These are phyloP conservation scores for Plasmodium yoelii DNA, from an alignment of 169 alveolate species.

Conservation along the genomic window DNA sequence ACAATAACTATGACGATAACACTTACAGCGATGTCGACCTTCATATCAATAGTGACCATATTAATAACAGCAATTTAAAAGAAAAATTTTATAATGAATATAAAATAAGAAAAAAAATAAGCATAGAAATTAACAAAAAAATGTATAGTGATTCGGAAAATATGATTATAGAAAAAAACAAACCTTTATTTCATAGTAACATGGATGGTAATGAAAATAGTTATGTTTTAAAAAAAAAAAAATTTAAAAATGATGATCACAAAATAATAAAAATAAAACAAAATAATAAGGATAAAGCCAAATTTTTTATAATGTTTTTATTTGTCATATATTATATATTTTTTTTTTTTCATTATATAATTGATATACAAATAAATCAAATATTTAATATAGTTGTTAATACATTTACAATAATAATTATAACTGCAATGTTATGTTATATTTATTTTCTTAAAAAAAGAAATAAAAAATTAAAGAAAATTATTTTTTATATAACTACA, in stretches of 20 bases:
- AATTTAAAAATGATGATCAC: constrained; percentile 60
- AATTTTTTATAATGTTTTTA: constrained; percentile 50
- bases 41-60: neutral
- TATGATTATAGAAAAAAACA: constrained; percentile 19
- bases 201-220: constrained; percentile 31
- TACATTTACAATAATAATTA: constrained; percentile 47
- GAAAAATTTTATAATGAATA: constrained; percentile 57
- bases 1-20: constrained; percentile 1
- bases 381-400: constrained; percentile 44
- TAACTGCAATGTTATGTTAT: constrained; percentile 47
- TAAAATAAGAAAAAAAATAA: constrained; percentile 61
- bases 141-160: constrained; percentile 69
- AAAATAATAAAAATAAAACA: constrained; percentile 38
- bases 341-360: constrained; percentile 64
- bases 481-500: constrained; percentile 47
- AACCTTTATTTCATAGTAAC: constrained; percentile 12
- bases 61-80: neutral
- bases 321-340: constrained; percentile 71
- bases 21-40: neutral
- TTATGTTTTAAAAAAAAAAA: constrained; percentile 37
- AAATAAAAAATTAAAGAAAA: constrained; percentile 69
- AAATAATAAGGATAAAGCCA: constrained; percentile 48
- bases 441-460: constrained; percentile 51
- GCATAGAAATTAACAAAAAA: constrained; percentile 70
- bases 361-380: constrained; percentile 68